Evolutionary conservation across 495 filamentous ascomycete genomes (phyloP), one percentile per base, ranked within the genome.

Genomic region (Neurospora sp.): DNA sequence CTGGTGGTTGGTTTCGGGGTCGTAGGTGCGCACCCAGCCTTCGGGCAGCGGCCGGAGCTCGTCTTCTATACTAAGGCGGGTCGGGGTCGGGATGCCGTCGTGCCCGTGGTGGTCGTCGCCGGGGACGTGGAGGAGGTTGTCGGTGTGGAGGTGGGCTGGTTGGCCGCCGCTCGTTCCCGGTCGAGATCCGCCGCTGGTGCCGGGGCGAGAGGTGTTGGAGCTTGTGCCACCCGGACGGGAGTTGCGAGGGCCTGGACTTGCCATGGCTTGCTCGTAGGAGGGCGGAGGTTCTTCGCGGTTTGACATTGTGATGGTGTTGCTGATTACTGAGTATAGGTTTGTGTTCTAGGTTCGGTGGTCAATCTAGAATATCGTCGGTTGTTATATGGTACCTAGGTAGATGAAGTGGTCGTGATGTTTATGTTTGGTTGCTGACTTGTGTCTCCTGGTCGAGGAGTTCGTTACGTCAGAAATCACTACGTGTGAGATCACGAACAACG

Each of bases 51-150:
- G 73, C 2, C 79, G 77, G 11, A 81, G 77, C 54, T 81, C 78
- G 75, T 81, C 79, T 73, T 81, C 79, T 77, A 81, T 79, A 75
- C 75, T 77, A 35, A 77, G 77, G 12, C 78, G 77, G 5, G 79
- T 76, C 8, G 54, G 74, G 1, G 75, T 72, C 4, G 78, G 79
- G 75, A 81, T 81, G 27, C 75, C 75, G 38, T 77, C 77, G 69
- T 73, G 77, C 0, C 14, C 14, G 27, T 35, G 54, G 27, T 66
- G 6, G 54, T 66, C 54, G 2, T 70, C 41, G 39, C 4, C 20
- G 54, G 23, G 73, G 72, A 14, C 70, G 69, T 7, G 74, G 23
- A 16, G 71, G 70, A 5, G 73, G 69, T 18, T 71, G 54, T 66
- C 72, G 39, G 46, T 37, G 23, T 38, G 40, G 20, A 41, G 31